These are phyloP conservation scores for Podospora pseudoanserina DNA, from an alignment of 495 filamentous ascomycete species.

Conservation along the genomic window DNA sequence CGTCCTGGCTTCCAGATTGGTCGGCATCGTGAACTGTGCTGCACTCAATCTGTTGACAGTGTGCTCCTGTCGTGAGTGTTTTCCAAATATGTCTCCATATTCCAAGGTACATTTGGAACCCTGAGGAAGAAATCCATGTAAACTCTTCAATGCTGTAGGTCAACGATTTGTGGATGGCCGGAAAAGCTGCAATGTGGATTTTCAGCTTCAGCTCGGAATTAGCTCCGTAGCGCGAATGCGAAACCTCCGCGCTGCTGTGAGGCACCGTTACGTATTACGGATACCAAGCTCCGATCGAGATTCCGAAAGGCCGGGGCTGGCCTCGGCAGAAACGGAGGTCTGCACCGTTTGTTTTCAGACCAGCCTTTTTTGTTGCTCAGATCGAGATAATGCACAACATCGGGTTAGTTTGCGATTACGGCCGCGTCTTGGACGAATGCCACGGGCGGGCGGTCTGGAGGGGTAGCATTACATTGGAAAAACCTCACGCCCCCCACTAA, in stretches of 20 bases:
- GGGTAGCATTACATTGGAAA: neutral
- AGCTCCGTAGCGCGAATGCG: neutral
- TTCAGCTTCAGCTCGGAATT: neutral
- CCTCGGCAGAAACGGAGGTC: neutral
- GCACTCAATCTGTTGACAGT: neutral
- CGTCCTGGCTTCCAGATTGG: neutral
- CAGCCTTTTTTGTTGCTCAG: neutral
- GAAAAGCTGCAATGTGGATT: neutral
- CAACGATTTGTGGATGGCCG: neutral
- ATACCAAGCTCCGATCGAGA: neutral
- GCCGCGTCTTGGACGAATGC: neutral
- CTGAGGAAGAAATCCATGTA: no score
- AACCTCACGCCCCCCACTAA: neutral
- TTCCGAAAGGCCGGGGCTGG: neutral
- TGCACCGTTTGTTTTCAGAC: neutral
- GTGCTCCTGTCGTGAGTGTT: no score
- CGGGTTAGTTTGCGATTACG: neutral
- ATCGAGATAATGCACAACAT: conserved; percentile 8
- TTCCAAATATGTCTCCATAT: neutral
- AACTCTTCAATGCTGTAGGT: neutral
- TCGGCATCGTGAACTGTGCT: neutral
- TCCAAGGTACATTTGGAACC: neutral
- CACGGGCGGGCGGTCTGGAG: neutral
- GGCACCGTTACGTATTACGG: neutral
- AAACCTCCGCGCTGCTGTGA: neutral